Evolutionary conservation across 2,329 filamentous ascomycete genomes (phyloP), one percentile per base, ranked within the genome.

Genomic region (Stagonosporopsis cucurbitacearum): DNA sequence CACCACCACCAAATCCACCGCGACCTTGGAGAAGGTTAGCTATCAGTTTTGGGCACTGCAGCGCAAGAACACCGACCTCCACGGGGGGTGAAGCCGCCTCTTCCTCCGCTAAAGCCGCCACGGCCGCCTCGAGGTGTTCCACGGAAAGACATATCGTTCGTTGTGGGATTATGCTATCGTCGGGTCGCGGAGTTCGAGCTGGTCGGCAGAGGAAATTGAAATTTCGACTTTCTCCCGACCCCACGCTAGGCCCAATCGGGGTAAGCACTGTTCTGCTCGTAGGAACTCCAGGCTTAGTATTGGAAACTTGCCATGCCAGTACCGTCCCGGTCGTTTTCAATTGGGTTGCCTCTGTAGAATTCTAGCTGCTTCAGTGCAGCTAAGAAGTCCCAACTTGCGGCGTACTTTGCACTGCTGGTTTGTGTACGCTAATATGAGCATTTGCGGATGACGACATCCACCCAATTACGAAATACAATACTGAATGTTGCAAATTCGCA

Each of bases 81-180:
- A 72, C 82, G 81, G 57, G 79, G 78, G 67, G 77, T 37, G 19
- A 78, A 79, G 61, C 81, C 80, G 60, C 81, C 80, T 68, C 84
- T 47, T 56, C 79, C 76, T 60, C 83, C 82, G 71, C 80, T 77
- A 62, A 78, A 80, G 60, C 80, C 72, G 59, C 73, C 72, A 60
- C 71, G 65, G 50, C 74, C 67, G 54, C 74, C 74, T 65, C 74
- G 68, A 57, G 70, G 68, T 65, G 70, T 70, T 64, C 75, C 74
- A 75, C 86, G 83, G 76, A 87, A 89, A 74, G 87, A 86, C 87
- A 88, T 88, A 62, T 68, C 82, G 67, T 65, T 52, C 55, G 58
- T 58, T 60, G 59, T 63, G 37, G 58, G 59, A 56, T 54, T 45
- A 45, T 58, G 66, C 67, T 65, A 71, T 70, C 55, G 69, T 70